phyloP scores from a whole-genome alignment of 1,284 basidiomycete species.

The Apiotrichum montevideense region DNA sequence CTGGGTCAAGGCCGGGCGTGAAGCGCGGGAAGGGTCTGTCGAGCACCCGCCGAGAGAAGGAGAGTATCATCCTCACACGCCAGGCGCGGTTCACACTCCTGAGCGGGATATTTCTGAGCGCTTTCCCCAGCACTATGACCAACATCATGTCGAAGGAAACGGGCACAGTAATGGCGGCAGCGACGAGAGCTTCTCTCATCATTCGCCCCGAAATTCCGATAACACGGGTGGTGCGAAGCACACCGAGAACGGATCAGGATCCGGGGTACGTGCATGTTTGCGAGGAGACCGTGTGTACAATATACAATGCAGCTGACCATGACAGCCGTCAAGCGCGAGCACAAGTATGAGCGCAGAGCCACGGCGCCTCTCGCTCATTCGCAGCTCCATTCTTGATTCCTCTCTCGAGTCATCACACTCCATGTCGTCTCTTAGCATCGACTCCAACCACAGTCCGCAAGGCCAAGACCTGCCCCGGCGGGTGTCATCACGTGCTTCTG shows the following conservation, averaged over 20 bases:
- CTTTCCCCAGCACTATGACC: background rate
- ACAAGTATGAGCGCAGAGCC: background rate
- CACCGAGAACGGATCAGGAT: background rate
- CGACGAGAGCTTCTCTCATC: background rate
- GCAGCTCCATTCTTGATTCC: background rate
- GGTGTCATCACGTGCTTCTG: conserved; percentile 1
- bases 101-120: too few relatives aligned
- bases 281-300: background rate
- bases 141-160: background rate
- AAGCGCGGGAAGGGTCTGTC: background rate
- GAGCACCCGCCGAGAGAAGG: background rate
- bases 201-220: background rate
- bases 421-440: conserved; percentile 17
- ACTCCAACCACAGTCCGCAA: conserved; percentile 17
- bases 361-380: background rate
- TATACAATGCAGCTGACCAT: background rate
- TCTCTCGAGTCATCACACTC: background rate
- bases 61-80: background rate
- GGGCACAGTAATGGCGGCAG: background rate
- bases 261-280: background rate
- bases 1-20: conserved; percentile 20
- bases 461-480: background rate
- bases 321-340: too few relatives aligned
- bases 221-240: background rate
- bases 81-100: background rate